A percentile compares a stretch with the other conserved stretches of the same genome.
These are phyloP conservation scores for Cladophialophora yegresii DNA, from an alignment of 2,329 filamentous ascomycete species.

Conservation along the genomic window DNA sequence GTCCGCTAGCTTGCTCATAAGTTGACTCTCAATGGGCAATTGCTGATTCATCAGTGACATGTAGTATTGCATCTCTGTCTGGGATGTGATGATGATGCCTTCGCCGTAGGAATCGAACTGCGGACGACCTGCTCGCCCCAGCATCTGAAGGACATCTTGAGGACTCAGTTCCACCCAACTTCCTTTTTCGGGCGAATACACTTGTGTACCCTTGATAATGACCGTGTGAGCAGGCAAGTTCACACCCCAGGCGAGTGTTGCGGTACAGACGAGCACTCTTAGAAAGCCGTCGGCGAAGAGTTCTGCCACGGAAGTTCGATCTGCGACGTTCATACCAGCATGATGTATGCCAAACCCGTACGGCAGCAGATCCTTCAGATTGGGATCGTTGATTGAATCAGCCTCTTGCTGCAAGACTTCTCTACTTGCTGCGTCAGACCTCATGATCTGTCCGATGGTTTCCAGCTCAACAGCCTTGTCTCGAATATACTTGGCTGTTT, in stretches of 20 bases:
- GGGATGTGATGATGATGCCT: conserved; percentile 97
- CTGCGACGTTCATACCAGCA: conserved; percentile 93
- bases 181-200: conserved; percentile 98
- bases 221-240: conserved; percentile 97
- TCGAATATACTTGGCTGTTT: conserved; percentile 92
- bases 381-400: conserved; percentile 76
- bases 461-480: conserved; percentile 97
- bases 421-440: conserved; percentile 85
- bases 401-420: conserved; percentile 86
- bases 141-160: conserved; percentile 97
- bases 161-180: conserved; percentile 97
- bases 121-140: conserved; percentile 91
- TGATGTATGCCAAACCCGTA: conserved; percentile 99
- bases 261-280: conserved; percentile 94
- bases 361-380: conserved; percentile 89
- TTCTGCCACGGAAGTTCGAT: conserved; percentile 92
- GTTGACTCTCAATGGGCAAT: conserved; percentile 93
- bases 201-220: conserved; percentile 97
- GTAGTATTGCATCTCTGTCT: conserved; percentile 94
- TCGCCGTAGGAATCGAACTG: conserved; percentile 98
- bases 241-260: conserved; percentile 98
- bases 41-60: conserved; percentile 96
- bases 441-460: conserved; percentile 92
- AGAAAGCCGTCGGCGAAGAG: conserved; percentile 88
- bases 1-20: conserved; percentile 88